A percentile compares a stretch with the other conserved stretches of the same genome.
Conservation (phyloP, 2,329 filamentous ascomycete species). For the Aspergillus puulaauensis region DNA sequence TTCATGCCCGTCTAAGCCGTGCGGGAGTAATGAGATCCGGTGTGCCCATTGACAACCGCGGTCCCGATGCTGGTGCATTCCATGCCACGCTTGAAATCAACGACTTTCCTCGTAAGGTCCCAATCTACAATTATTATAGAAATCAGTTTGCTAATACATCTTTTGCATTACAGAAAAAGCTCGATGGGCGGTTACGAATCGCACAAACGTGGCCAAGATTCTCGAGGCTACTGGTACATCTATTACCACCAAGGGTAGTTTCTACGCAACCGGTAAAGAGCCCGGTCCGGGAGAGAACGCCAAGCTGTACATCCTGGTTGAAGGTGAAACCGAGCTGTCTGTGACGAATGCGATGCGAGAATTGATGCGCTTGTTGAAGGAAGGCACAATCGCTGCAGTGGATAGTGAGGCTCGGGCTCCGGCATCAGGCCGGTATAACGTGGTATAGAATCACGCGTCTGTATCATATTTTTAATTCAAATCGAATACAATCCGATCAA, state of each 20-base stretch:
- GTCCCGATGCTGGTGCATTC: conserved; percentile 92
- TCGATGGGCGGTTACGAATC: conserved; percentile 96
- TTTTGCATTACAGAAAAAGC: conserved; percentile 67
- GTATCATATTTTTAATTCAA: conserved; percentile 13
- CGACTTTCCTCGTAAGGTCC: conserved; percentile 76
- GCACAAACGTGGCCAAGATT: conserved; percentile 98
- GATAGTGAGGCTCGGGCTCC: conserved; percentile 82
- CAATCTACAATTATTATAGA: neutral
- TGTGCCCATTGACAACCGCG: conserved; percentile 97
- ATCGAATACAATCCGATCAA: neutral
- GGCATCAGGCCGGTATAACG: conserved; percentile 79
- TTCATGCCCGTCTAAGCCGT: conserved; percentile 85
- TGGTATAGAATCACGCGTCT: conserved; percentile 56
- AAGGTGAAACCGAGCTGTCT: conserved; percentile 91
- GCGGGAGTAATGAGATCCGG: conserved; percentile 87
- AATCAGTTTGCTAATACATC: conserved; percentile 4
- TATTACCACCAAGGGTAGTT: conserved; percentile 95
- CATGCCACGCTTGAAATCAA: conserved; percentile 98
- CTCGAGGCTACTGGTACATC: conserved; percentile 91
- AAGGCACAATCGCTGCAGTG: conserved; percentile 84
- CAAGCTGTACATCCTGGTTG: conserved; percentile 97
- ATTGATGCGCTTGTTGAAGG: conserved; percentile 80
- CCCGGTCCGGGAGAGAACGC: conserved; percentile 72
- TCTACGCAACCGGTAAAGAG: conserved; percentile 79
- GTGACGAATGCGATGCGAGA: conserved; percentile 90